Evolutionary conservation across 768 basidiomycete species (phyloP).

Genomic region (Hypholoma sublateritium): DNA sequence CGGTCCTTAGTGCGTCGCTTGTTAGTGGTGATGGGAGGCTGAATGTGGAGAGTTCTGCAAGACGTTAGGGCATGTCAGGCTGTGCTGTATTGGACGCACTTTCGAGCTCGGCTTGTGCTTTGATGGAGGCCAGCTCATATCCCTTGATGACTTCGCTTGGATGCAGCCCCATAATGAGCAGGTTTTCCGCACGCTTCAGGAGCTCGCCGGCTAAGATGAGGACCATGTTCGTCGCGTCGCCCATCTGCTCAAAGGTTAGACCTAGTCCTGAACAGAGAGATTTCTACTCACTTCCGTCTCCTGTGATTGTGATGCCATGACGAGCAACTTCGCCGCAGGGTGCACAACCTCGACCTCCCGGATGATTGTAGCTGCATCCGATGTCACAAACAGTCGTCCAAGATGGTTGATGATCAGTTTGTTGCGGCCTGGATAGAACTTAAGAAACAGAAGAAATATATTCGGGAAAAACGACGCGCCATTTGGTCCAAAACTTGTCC

Average conservation of each 20-base stretch:
- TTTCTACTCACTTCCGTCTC: conserved; percentile 75
- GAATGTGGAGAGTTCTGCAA: conserved; percentile 65
- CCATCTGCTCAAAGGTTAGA: conserved; percentile 62
- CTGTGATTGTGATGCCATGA: conserved; percentile 97
- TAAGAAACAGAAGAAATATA: conserved; percentile 1
- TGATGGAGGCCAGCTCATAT: conserved; percentile 87
- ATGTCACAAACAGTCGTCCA: conserved; percentile 93
- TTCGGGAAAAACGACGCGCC: conserved; percentile 51
- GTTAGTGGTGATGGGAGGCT: conserved; percentile 74
- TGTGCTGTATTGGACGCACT: conserved; percentile 51
- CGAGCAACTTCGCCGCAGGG: conserved; percentile 97
- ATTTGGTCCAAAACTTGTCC: conserved; percentile 96
- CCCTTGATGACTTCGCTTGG: conserved; percentile 95
- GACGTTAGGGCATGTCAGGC: background rate
- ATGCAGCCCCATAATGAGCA: conserved; percentile 95
- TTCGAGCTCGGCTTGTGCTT: conserved; percentile 86
- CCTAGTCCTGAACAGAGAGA: background rate
- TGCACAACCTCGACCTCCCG: conserved; percentile 98
- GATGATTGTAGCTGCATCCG: conserved; percentile 98
- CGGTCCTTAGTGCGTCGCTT: conserved; percentile 63
- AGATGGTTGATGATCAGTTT: conserved; percentile 98
- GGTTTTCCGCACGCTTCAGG: conserved; percentile 87
- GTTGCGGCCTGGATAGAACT: conserved; percentile 69
- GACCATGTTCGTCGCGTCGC: conserved; percentile 95
- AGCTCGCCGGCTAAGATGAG: conserved; percentile 95